Conservation (phyloP, 768 basidiomycete species). For the Calocera viscosa region DNA sequence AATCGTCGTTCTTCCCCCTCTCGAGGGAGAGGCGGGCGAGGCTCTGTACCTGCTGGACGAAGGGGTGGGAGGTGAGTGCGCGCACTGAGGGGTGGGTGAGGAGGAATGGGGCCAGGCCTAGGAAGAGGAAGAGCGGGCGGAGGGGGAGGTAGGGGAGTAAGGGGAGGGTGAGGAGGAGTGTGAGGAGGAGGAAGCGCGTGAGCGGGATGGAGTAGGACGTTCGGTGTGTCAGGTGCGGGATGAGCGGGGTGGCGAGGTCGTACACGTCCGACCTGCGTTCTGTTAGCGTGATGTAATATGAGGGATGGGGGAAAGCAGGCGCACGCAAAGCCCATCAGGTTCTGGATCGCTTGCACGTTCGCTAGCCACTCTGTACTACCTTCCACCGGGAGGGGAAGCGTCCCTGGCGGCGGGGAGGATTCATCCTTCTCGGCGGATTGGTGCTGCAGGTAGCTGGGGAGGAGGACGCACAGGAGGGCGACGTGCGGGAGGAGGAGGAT, state of each 20-base stretch:
- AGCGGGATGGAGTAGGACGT: slow-evolving; percentile 45
- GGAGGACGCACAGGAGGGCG: slow-evolving; percentile 48
- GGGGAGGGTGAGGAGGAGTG: slow-evolving; percentile 29
- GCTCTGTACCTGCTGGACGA: slow-evolving; percentile 20
- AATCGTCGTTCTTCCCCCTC: slow-evolving; percentile 48
- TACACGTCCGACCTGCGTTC: slow-evolving; percentile 46
- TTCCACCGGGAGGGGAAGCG: slow-evolving; percentile 33
- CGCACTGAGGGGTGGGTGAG: slow-evolving; percentile 39
- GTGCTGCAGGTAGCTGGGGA: slow-evolving; percentile 47
- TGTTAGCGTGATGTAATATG: background rate
- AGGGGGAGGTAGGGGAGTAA: slow-evolving; percentile 28
- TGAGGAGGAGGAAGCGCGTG: slow-evolving; percentile 37
- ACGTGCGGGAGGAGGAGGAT: slow-evolving; percentile 58
- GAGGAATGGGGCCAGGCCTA: slow-evolving; percentile 42
- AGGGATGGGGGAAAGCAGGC: slow-evolving; percentile 24
- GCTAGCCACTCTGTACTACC: slow-evolving; percentile 70
- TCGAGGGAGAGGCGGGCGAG: slow-evolving; percentile 23
- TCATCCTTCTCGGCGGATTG: slow-evolving; percentile 17
- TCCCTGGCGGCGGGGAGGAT: slow-evolving; percentile 26
- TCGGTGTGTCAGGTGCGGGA: slow-evolving; percentile 39
- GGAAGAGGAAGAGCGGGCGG: slow-evolving; percentile 39
- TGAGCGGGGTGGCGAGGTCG: slow-evolving; percentile 40
- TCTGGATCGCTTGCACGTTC: slow-evolving; percentile 81
- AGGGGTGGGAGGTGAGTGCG: slow-evolving; percentile 19
- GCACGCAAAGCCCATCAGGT: slow-evolving; percentile 75